A percentile compares a stretch with the other conserved stretches of the same genome.
Evolutionary conservation across 495 filamentous ascomycete species (phyloP).

Genomic region (Recurvomyces mirabilis): DNA sequence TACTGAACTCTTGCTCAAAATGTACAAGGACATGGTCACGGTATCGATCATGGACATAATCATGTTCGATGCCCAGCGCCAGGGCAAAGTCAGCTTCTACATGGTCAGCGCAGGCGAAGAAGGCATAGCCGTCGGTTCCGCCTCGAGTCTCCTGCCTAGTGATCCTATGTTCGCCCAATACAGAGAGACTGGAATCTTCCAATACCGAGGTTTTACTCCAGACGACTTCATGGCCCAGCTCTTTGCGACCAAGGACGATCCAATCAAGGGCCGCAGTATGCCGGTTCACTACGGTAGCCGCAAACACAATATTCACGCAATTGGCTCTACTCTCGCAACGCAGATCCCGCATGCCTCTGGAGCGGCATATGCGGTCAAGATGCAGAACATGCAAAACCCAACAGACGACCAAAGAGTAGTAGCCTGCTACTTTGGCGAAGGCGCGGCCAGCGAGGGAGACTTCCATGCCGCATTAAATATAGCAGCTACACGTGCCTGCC

Average conservation of each 20-base stretch:
- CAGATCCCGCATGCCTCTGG: constrained; percentile 93
- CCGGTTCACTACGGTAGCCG: constrained; percentile 89
- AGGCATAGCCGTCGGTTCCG: constrained; percentile 79
- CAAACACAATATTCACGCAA: constrained; percentile 77
- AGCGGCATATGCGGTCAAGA: constrained; percentile 87
- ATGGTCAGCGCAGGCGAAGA: constrained; percentile 97
- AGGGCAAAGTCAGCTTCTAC: constrained; percentile 84
- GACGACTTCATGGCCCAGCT: constrained; percentile 90
- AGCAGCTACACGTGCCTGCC: constrained; percentile 83
- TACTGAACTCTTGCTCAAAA: constrained; percentile 54
- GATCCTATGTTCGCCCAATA: constrained; percentile 95
- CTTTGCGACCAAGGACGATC: constrained; percentile 78
- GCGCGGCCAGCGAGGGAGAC: constrained; percentile 93
- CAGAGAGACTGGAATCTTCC: constrained; percentile 81
- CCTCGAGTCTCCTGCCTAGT: constrained; percentile 64
- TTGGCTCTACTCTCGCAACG: constrained; percentile 85
- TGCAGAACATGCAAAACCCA: constrained; percentile 66
- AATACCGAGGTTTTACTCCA: constrained; percentile 78
- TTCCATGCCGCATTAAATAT: constrained; percentile 97
- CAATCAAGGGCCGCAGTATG: constrained; percentile 85
- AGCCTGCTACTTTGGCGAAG: constrained; percentile 92
- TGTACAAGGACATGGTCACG: constrained; percentile 58
- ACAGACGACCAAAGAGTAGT: constrained; percentile 54
- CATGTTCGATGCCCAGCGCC: constrained; percentile 80
- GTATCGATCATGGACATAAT: constrained; percentile 89